These are phyloP conservation scores for Kurtzmaniella cleridarum DNA, from an alignment of 805 yeast genomes.

Conservation along the genomic window DNA sequence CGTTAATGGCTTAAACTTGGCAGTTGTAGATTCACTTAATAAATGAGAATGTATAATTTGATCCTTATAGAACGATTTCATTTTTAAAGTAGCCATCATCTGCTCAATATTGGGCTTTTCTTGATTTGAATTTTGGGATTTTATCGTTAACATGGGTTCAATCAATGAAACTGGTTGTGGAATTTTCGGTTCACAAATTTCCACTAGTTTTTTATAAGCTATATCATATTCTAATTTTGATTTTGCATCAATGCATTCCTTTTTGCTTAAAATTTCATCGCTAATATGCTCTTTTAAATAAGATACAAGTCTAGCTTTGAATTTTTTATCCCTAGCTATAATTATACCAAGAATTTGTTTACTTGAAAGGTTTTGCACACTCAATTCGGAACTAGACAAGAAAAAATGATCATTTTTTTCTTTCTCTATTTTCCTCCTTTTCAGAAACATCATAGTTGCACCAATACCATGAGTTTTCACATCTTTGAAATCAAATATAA, in stretches of 20 bases:
- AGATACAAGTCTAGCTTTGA: conserved; percentile 20
- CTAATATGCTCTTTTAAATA: conserved; percentile 16
- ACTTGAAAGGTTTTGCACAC: conserved; percentile 45
- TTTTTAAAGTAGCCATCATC: conserved; percentile 45
- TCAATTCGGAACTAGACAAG: conserved; percentile 36
- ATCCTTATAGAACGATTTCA: conserved; percentile 47
- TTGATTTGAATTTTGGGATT: conserved; percentile 8
- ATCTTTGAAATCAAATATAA: conserved; percentile 76
- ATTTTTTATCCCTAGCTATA: conserved; percentile 48
- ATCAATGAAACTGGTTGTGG: conserved; percentile 47
- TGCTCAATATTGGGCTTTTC: conserved; percentile 36
- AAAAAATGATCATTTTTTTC: conserved; percentile 17
- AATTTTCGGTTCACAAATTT: conserved; percentile 27
- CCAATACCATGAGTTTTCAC: conserved; percentile 50
- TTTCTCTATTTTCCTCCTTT: conserved; percentile 19
- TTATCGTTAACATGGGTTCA: conserved; percentile 43
- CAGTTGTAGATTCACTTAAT: conserved; percentile 38
- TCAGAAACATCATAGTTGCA: conserved; percentile 15
- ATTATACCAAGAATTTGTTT: conserved; percentile 60
- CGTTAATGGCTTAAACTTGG: conserved; percentile 41
- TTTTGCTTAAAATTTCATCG: conserved; percentile 10
- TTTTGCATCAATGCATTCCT: neutral
- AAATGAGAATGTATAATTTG: conserved; percentile 57
- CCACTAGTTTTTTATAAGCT: conserved; percentile 37
- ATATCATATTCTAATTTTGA: conserved; percentile 2